Percentiles rank a stretch among this genome's conserved stretches.
Conservation (phyloP, 2,329 filamentous ascomycete genomes). For the Claviceps purpurea region DNA sequence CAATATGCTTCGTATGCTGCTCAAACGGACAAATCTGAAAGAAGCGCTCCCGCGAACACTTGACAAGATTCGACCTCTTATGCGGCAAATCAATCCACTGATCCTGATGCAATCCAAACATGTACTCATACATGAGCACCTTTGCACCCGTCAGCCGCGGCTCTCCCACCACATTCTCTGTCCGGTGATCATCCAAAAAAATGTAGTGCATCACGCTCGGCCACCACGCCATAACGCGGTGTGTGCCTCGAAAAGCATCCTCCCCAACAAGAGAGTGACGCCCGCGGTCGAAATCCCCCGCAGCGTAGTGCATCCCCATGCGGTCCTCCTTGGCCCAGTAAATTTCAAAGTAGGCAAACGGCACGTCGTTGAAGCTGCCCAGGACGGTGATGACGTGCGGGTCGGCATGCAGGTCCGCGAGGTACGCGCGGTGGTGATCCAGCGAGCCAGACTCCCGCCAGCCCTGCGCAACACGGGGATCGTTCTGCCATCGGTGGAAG, state of each 20-base stretch:
- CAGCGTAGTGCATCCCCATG: conserved; percentile 41
- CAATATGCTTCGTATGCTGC: not conserved
- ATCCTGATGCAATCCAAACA: conserved; percentile 1
- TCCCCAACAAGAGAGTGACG: conserved; percentile 46
- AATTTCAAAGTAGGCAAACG: conserved; percentile 63
- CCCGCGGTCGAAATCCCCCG: conserved; percentile 43
- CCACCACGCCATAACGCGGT: conserved; percentile 49
- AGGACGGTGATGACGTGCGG: conserved; percentile 55
- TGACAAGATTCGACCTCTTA: not conserved
- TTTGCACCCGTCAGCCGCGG: conserved; percentile 23
- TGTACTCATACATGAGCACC: conserved; percentile 1
- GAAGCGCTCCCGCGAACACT: conserved; percentile 1
- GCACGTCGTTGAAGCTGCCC: conserved; percentile 53
- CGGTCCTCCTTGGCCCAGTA: conserved; percentile 60
- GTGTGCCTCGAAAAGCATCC: conserved; percentile 44
- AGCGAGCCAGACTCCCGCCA: conserved; percentile 67
- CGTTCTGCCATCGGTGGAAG: conserved; percentile 70
- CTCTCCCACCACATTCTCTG: conserved; percentile 48
- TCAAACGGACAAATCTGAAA: conserved; percentile 1
- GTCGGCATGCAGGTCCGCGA: conserved; percentile 41
- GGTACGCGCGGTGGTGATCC: conserved; percentile 45
- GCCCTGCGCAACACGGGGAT: conserved; percentile 60
- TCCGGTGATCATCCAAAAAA: conserved; percentile 47
- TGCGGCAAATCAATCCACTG: conserved; percentile 1
- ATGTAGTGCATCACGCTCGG: conserved; percentile 49